Evolutionary conservation across 306 rosid genomes (phyloP).

Genomic region (Quercus wislizeni): DNA sequence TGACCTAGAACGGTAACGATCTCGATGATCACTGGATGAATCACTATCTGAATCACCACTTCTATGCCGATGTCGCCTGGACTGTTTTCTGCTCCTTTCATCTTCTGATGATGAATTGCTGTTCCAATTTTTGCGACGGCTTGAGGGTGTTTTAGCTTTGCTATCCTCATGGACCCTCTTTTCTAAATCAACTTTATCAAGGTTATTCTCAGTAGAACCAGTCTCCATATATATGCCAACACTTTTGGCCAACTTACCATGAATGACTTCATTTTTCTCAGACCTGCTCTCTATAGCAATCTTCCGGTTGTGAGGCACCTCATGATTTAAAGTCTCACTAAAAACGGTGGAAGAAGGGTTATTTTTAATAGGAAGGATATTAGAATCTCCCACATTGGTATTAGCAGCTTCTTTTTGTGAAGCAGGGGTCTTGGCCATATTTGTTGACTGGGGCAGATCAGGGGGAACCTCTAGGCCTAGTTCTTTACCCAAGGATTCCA

Average conservation of each 20-base stretch:
- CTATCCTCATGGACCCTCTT: constrained; percentile 30
- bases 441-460: constrained; percentile 48
- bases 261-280: constrained; percentile 27
- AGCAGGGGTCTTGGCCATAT: constrained; percentile 37
- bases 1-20: constrained; percentile 49
- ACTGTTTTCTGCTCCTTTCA: constrained; percentile 58
- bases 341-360: constrained; percentile 9
- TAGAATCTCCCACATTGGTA: constrained; percentile 31
- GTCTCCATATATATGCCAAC: constrained; percentile 30
- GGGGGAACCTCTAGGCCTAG: constrained; percentile 93
- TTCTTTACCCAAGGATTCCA: constrained; percentile 96
- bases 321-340: constrained; percentile 20
- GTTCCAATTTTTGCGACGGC: constrained; percentile 36
- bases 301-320: constrained; percentile 26
- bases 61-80: constrained; percentile 49
- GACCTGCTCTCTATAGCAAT: constrained; percentile 30
- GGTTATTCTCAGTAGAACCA: constrained; percentile 29
- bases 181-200: constrained; percentile 23
- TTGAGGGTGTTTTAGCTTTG: constrained; percentile 34
- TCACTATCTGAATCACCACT: constrained; percentile 53
- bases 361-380: constrained; percentile 25
- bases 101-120: constrained; percentile 54
- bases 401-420: constrained; percentile 38
- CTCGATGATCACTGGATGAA: constrained; percentile 46
- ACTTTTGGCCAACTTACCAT: constrained; percentile 40